Evolutionary conservation across 345 rosid genomes (phyloP).

Genomic region (Noccaea caerulescens): DNA sequence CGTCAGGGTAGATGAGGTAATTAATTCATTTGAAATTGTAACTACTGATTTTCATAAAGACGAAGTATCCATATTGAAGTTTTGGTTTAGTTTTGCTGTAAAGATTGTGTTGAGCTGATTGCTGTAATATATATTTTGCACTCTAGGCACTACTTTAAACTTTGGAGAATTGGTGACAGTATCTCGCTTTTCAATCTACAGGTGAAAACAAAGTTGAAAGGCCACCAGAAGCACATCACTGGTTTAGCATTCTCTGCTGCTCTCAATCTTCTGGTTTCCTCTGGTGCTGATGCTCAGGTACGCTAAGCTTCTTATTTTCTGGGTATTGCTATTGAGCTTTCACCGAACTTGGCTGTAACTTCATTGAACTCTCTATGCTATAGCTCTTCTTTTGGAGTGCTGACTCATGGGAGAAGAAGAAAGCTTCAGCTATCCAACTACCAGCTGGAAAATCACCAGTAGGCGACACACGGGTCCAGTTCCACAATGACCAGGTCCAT

Average conservation of each 20-base stretch:
- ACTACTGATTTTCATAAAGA: background rate
- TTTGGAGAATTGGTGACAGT: no score
- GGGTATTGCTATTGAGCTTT: background rate
- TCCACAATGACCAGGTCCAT: slow-evolving; percentile 69
- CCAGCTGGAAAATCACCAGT: slow-evolving; percentile 63
- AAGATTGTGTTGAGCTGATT: slow-evolving; percentile 12
- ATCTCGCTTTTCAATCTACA: slow-evolving; percentile 17
- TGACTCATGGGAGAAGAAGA: slow-evolving; percentile 80
- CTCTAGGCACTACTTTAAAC: slow-evolving; percentile 1
- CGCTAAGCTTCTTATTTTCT: background rate
- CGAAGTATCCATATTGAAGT: background rate
- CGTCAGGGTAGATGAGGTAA: slow-evolving; percentile 64
- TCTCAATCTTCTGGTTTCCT: slow-evolving; percentile 68
- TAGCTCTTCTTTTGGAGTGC: slow-evolving; percentile 74
- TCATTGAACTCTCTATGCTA: background rate
- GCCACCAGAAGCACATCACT: slow-evolving; percentile 73
- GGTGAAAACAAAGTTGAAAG: slow-evolving; percentile 77
- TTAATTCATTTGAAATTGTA: no score
- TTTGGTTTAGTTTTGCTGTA: background rate
- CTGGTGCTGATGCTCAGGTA: slow-evolving; percentile 95
- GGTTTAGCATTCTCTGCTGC: slow-evolving; percentile 77
- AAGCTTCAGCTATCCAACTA: slow-evolving; percentile 53
- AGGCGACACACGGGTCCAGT: slow-evolving; percentile 73
- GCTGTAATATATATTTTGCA: slow-evolving; percentile 19
- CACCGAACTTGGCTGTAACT: slow-evolving; percentile 16